Evolutionary conservation across 495 filamentous ascomycete genomes (phyloP), one percentile per base, ranked within the genome.

Genomic region (Ramalina intermedia): DNA sequence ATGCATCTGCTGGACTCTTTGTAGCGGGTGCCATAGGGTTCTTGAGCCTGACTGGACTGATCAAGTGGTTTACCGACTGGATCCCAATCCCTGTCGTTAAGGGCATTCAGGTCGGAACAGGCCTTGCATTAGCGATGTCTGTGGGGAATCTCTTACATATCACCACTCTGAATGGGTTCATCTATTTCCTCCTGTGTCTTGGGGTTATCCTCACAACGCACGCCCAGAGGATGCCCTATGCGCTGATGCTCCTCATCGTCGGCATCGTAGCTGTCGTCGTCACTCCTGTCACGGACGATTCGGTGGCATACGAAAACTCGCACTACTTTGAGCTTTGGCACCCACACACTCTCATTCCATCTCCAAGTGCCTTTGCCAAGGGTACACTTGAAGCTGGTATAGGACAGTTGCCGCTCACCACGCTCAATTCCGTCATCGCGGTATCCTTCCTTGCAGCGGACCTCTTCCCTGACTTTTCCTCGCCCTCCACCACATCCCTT

Each of bases 21-120:
- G 85, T 91, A 20, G 76, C 76, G 6, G 66, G 65, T 12, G 72
- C 82, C 46, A 75, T 96, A 26, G 71, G 88, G 36, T 37, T 93
- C 13, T 78, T 94, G 55, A 86, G 82, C 55, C 50, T 81, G 3
- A 93, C 86, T 0, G 82, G 89, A 12, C 63, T 88, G 9, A 66
- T 95, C 7, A 68, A 66, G 41, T 82, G 79, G 73, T 78, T 84
- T 48, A 74, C 79, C 7, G 60, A 68, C n/a, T 69, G 75, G 7
- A 82, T 94, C 21, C 90, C 90, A 1, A 74, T 85, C 16, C 85
- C 87, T 4, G 79, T 96, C 4, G 76, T 96, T 47, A 94, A 91
- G 59, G 90, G 90, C 11, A 94, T 96, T 57, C 90, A 96, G 64
- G 77, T 94, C 41, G 90, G 89, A 21, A 88, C 90, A 3, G 90